Evolutionary conservation across 148 eudicot species (phyloP).

Genomic region (Beta vulgaris): DNA sequence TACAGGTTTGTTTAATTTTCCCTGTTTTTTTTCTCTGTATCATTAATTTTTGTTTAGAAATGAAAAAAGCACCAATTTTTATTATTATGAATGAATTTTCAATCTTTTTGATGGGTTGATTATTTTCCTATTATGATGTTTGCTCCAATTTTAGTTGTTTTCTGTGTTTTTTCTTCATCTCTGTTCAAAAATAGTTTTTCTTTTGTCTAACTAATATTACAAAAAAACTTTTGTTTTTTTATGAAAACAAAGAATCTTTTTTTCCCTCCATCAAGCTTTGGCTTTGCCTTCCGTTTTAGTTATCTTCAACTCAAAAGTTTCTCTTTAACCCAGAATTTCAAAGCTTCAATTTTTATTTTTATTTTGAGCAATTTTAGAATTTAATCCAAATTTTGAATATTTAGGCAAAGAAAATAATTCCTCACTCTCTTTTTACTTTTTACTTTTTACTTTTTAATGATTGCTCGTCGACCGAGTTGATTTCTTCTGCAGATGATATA

Average conservation of each 20-base stretch:
- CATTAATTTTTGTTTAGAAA: background rate
- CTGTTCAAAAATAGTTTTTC: too few species aligned
- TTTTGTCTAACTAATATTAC: background rate
- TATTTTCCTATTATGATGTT: background rate
- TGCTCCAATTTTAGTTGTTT: constrained; percentile 4
- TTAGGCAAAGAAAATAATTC: constrained; percentile 12
- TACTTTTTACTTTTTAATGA: too few species aligned
- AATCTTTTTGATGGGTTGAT: background rate
- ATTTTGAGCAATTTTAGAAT: background rate
- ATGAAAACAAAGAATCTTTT: background rate
- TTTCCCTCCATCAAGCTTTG: background rate
- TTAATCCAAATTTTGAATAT: background rate
- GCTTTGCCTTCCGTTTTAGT: constrained; percentile 17
- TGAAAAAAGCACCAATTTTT: background rate
- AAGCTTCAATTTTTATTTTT: background rate
- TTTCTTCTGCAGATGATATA: too few species aligned
- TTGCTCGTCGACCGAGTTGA: too few species aligned
- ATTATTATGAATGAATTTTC: background rate
- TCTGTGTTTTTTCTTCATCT: background rate
- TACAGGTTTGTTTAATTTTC: constrained; percentile 57
- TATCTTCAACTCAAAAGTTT: constrained; percentile 21
- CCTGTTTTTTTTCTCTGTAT: constrained; percentile 14
- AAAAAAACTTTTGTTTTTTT: background rate
- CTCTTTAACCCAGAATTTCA: constrained; percentile 13
- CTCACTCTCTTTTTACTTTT: constrained; percentile 4